Evolutionary conservation across 257 asterid genomes (phyloP).

Genomic region (Rehmannia glutinosa): DNA sequence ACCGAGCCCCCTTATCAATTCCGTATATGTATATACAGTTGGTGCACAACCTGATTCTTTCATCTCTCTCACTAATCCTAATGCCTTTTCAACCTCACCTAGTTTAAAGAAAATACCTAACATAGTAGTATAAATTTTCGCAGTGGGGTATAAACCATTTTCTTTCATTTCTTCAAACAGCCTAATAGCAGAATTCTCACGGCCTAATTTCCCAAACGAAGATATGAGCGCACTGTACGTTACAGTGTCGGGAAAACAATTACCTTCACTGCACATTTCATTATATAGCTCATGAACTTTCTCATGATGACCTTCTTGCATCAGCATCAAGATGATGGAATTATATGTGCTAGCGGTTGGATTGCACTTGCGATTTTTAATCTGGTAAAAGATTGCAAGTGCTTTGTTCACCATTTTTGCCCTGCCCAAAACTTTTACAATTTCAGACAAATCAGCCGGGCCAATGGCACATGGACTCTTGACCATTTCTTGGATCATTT

Average conservation of each 20-base stretch:
- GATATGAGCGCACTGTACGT: slow-evolving; percentile 80
- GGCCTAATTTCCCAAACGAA: slow-evolving; percentile 58
- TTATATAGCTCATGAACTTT: slow-evolving; percentile 80
- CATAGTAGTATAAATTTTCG: slow-evolving; percentile 75
- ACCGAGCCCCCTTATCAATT: slow-evolving; percentile 76
- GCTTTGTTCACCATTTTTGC: slow-evolving; percentile 82
- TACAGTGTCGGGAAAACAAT: slow-evolving; percentile 73
- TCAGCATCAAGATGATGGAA: slow-evolving; percentile 79
- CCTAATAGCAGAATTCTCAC: slow-evolving; percentile 60
- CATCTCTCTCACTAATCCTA: slow-evolving; percentile 70
- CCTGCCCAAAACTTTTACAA: slow-evolving; percentile 58
- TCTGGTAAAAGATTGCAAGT: slow-evolving; percentile 60
- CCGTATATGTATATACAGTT: slow-evolving; percentile 83
- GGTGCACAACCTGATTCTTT: slow-evolving; percentile 54
- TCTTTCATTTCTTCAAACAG: slow-evolving; percentile 87
- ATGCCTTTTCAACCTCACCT: slow-evolving; percentile 57
- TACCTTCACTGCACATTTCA: slow-evolving; percentile 78
- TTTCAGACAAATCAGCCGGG: slow-evolving; percentile 64
- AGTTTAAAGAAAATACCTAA: slow-evolving; percentile 55
- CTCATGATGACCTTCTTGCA: slow-evolving; percentile 80
- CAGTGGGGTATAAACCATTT: slow-evolving; percentile 68
- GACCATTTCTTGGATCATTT: slow-evolving; percentile 71
- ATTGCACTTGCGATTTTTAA: slow-evolving; percentile 69
- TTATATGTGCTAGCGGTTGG: slow-evolving; percentile 79
- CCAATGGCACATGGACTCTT: slow-evolving; percentile 49